phyloP scores from a whole-genome alignment of 163 green algal species.

The Prototheca wickerhamii region DNA sequence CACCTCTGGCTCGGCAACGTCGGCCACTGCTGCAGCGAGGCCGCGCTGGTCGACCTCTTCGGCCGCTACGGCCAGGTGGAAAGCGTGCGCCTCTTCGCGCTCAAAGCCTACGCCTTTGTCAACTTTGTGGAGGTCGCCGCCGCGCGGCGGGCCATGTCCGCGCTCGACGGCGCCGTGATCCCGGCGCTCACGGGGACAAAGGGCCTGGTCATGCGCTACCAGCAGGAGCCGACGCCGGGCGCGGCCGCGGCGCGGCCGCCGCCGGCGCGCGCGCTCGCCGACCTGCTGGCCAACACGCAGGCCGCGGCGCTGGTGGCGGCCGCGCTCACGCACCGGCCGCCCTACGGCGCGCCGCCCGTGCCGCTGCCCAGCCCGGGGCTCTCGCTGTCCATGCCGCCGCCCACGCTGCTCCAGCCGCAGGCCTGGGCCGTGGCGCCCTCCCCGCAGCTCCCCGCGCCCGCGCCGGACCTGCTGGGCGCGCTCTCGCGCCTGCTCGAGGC shows the following conservation, averaged over 20 bases:
- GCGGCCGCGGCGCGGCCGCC: slow-evolving; percentile 1
- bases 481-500: no score
- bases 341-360: no score
- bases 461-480: no score
- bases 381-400: no score
- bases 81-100: slow-evolving; percentile 47
- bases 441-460: no score
- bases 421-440: no score
- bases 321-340: no score
- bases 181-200: slow-evolving; percentile 47
- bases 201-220: slow-evolving; percentile 60
- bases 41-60: slow-evolving; percentile 52
- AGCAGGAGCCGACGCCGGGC: slow-evolving; percentile 36
- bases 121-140: slow-evolving; percentile 46
- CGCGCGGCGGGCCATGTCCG: slow-evolving; percentile 46
- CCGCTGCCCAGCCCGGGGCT: no score
- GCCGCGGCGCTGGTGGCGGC: no score
- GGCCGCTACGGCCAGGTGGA: slow-evolving; percentile 40
- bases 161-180: slow-evolving; percentile 50
- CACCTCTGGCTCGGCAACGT: slow-evolving; percentile 78
- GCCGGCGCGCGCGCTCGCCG: no score
- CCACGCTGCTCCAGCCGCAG: no score
- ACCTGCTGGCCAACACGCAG: no score
- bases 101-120: slow-evolving; percentile 72
- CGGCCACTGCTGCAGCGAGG: slow-evolving; percentile 43